These are phyloP conservation scores for Rhodotorula sp. DNA, from an alignment of 1,284 basidiomycete species.

Conservation along the genomic window DNA sequence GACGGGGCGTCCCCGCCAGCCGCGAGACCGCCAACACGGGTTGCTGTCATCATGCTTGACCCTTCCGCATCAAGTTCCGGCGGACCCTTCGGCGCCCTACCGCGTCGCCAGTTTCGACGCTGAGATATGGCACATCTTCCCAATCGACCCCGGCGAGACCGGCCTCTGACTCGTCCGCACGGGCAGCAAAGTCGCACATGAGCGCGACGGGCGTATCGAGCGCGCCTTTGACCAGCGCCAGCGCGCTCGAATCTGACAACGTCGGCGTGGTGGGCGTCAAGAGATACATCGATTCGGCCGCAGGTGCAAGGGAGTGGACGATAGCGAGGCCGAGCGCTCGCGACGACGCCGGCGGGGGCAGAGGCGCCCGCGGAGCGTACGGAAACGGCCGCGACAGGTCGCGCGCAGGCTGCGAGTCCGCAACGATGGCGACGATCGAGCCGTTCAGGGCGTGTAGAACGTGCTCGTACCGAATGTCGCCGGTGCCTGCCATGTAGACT, in stretches of 20 bases:
- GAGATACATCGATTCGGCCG: slow-evolving; percentile 58
- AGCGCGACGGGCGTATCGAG: slow-evolving; percentile 83
- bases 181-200: slow-evolving; percentile 68
- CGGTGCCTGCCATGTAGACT: slow-evolving; percentile 61
- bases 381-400: slow-evolving; percentile 42
- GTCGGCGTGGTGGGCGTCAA: slow-evolving; percentile 65
- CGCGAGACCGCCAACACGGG: no score
- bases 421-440: slow-evolving; percentile 71
- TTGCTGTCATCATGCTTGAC: slow-evolving; percentile 39
- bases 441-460: slow-evolving; percentile 71
- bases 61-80: slow-evolving; percentile 82
- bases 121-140: slow-evolving; percentile 68
- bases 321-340: slow-evolving; percentile 67
- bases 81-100: slow-evolving; percentile 67
- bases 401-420: slow-evolving; percentile 34
- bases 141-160: slow-evolving; percentile 50
- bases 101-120: slow-evolving; percentile 62
- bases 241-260: slow-evolving; percentile 53
- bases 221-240: slow-evolving; percentile 71
- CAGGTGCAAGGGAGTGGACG: slow-evolving; percentile 57
- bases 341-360: slow-evolving; percentile 6
- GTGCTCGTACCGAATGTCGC: slow-evolving; percentile 67
- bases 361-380: slow-evolving; percentile 13
- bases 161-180: slow-evolving; percentile 43
- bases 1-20: no score